Percentiles rank a stretch among this genome's conserved stretches.
Evolutionary conservation across 2,329 filamentous ascomycete species (phyloP).

Genomic region (Arthroderma sp.): DNA sequence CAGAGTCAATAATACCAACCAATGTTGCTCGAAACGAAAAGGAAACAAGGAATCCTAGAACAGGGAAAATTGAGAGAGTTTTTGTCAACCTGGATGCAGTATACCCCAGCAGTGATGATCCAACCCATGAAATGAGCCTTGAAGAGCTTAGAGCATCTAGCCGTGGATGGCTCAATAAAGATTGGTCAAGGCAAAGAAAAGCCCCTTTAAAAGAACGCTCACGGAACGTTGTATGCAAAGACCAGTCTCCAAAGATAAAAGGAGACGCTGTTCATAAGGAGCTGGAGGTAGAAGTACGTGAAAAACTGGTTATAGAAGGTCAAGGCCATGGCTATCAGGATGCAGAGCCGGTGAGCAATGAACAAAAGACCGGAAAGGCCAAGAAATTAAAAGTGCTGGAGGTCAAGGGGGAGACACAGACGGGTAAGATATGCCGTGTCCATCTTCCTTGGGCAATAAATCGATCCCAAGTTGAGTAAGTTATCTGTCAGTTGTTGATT

Average conservation of each 20-base stretch:
- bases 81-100: conserved; percentile 76
- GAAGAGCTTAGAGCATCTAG: conserved; percentile 76
- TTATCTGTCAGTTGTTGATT: neutral
- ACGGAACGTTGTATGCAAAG: conserved; percentile 18
- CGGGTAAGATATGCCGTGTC: conserved; percentile 46
- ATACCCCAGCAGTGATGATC: conserved; percentile 63
- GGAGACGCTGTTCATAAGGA: conserved; percentile 14
- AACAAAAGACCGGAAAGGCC: conserved; percentile 30
- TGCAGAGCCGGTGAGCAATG: conserved; percentile 2
- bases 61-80: conserved; percentile 70
- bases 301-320: conserved; percentile 20
- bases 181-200: conserved; percentile 35
- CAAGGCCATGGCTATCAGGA: conserved; percentile 11
- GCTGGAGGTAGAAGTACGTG: conserved; percentile 19
- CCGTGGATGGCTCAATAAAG: conserved; percentile 50
- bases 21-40: conserved; percentile 61
- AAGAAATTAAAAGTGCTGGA: conserved; percentile 73
- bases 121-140: conserved; percentile 68
- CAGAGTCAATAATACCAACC: conserved; percentile 31
- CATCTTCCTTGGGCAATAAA: neutral
- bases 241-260: conserved; percentile 10
- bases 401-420: conserved; percentile 75
- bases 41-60: conserved; percentile 68
- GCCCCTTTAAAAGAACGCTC: conserved; percentile 45
- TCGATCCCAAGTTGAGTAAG: neutral